A percentile compares a stretch with the other conserved stretches of the same genome.
Evolutionary conservation across 345 rosid genomes (phyloP).

Genomic region (Gossypium longicalyx): DNA sequence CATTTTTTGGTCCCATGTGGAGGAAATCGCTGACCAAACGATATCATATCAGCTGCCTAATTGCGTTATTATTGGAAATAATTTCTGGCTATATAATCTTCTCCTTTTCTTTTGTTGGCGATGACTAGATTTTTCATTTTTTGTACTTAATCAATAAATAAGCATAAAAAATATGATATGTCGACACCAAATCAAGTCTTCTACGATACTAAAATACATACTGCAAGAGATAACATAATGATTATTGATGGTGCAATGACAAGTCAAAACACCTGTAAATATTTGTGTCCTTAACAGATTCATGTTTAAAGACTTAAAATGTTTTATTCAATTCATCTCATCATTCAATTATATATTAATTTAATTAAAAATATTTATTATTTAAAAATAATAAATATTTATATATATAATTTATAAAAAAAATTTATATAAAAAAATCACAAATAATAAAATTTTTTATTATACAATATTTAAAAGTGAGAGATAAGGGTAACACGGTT

Average conservation of each 20-base stretch:
- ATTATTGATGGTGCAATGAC: background rate
- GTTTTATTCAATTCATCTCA: no score
- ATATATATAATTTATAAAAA: no score
- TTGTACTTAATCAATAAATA: background rate
- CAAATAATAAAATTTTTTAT: no score
- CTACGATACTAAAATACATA: background rate
- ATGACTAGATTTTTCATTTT: background rate
- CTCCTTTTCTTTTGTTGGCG: background rate
- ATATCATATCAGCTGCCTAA: background rate
- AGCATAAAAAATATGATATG: background rate
- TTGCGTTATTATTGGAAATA: background rate
- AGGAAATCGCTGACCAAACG: background rate
- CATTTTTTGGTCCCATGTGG: constrained; percentile 10
- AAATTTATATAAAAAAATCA: no score
- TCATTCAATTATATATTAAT: no score
- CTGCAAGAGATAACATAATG: background rate
- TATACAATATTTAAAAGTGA: no score
- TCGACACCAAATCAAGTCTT: background rate
- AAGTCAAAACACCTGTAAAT: background rate
- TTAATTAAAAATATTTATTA: no score
- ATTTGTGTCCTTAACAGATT: background rate
- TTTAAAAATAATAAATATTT: no score
- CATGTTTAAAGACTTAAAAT: no score
- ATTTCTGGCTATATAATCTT: background rate
- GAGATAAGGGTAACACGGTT: no score